Base-by-base conservation (phyloP, 73 alveolate species). In the Symbiodinium natans region DNA sequence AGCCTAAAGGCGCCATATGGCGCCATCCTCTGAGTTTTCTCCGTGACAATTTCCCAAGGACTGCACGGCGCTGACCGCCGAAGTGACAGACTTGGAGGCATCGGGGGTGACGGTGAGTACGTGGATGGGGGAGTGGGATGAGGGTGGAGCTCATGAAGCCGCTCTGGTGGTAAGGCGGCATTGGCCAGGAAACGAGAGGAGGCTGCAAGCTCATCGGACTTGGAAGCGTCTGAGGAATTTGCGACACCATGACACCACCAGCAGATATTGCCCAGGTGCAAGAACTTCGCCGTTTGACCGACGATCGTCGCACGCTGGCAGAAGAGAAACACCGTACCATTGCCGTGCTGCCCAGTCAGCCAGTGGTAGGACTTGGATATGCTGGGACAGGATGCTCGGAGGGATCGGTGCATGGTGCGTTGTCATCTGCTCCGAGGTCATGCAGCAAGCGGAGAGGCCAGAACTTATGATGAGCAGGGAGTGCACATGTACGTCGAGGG, bases 401-500 rank as follows among this genome's bases (percentile, higher is more conserved):
- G n/a, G n/a, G n/a, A n/a, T 46, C 13, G 59, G 21, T 46, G 59
- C 59, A 46, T 46, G 13, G 6, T 46, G 13, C 59, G 59, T 46
- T 46, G 59, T 9, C 59, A 46, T 6, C 59, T 46, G 59, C 59
- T 13, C 13, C 36, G 80, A 63, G 80, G 80, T 63, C 80, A 23
- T 63, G 38, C 80, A 63, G 80, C 80, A 63, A 63, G 80, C 80
- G 15, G 80, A 25, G 19, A 63, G 80, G 80, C 80, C 80, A 13
- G 59, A 46, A 9, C 13, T n/a, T n/a, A n/a, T n/a, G n/a, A n/a
- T n/a, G n/a, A n/a, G n/a, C n/a, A n/a, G n/a, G n/a, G n/a, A n/a
- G n/a, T n/a, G n/a, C n/a, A n/a, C n/a, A n/a, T n/a, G n/a, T n/a
- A n/a, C n/a, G n/a, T n/a, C n/a, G n/a, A n/a, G n/a, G n/a, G n/a